These are phyloP conservation scores for Jatropha curcas DNA, from an alignment of 345 rosid genomes.

Conservation along the genomic window DNA sequence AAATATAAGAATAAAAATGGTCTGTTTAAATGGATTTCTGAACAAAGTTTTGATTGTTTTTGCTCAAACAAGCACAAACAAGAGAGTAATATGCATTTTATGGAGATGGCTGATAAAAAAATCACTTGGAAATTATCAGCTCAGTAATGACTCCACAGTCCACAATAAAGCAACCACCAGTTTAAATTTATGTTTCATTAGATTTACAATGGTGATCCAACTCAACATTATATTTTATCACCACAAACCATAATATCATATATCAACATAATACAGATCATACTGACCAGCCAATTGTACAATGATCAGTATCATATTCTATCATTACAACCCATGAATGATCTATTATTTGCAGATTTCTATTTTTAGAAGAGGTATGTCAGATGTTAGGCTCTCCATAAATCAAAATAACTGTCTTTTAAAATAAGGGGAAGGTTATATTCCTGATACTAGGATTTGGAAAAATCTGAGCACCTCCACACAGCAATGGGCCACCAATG, in stretches of 20 bases:
- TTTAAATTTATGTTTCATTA: not conserved
- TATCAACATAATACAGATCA: not conserved
- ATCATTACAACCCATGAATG: not conserved
- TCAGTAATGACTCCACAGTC: not conserved
- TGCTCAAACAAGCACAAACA: not conserved
- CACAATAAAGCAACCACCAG: not conserved
- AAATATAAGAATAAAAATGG: not conserved
- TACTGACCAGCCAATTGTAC: not conserved
- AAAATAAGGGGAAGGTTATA: not conserved
- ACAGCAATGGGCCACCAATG: not conserved
- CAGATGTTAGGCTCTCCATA: not conserved
- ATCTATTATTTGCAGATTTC: not conserved
- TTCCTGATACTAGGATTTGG: not conserved
- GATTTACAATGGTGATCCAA: not conserved
- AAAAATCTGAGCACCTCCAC: not conserved
- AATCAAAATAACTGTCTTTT: not conserved
- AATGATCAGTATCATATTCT: not conserved
- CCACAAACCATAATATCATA: not conserved
- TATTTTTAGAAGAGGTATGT: not conserved
- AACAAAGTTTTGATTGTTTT: not conserved
- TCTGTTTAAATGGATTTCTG: not conserved
- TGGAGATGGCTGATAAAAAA: not conserved
- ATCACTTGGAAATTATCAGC: not conserved
- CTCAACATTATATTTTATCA: not conserved
- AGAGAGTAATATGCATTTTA: not conserved